Evolutionary conservation across 805 yeast genomes (phyloP).

Genomic region (Saccharomycopsis vini): DNA sequence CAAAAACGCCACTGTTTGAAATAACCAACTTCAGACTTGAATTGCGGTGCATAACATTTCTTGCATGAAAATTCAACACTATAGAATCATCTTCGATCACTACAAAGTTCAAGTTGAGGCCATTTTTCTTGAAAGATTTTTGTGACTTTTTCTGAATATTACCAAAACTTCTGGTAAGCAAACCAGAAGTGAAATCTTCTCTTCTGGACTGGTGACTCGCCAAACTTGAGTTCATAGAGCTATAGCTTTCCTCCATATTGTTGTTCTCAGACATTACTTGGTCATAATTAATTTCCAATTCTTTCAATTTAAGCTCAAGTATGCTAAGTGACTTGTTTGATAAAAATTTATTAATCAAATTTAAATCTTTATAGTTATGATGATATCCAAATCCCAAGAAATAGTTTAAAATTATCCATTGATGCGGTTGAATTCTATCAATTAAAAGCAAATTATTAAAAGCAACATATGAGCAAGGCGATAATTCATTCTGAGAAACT

Average conservation of each 20-base stretch:
- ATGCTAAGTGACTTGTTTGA: conserved; percentile 30
- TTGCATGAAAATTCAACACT: conserved; percentile 22
- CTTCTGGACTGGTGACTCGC: conserved; percentile 20
- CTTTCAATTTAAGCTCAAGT: conserved; percentile 29
- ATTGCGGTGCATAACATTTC: conserved; percentile 13
- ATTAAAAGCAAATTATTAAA: conserved; percentile 32
- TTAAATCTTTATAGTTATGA: conserved; percentile 33
- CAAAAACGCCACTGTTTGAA: background rate
- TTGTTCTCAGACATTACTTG: conserved; percentile 10
- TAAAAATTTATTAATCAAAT: conserved; percentile 32
- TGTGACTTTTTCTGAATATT: conserved; percentile 11
- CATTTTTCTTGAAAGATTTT: background rate
- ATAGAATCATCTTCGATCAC: conserved; percentile 17
- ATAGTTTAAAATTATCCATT: conserved; percentile 44
- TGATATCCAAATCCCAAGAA: conserved; percentile 43
- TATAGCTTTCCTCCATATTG: conserved; percentile 17
- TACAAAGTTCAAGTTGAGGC: conserved; percentile 13
- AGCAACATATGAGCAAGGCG: no score
- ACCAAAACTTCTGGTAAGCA: conserved; percentile 12
- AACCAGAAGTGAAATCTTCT: conserved; percentile 6
- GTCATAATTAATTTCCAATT: conserved; percentile 23
- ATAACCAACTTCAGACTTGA: background rate
- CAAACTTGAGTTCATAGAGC: conserved; percentile 18
- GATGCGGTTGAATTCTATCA: conserved; percentile 30
- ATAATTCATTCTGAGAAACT: background rate